Evolutionary conservation across 2,329 filamentous ascomycete species (phyloP).

Genomic region (Aspergillus sp.): DNA sequence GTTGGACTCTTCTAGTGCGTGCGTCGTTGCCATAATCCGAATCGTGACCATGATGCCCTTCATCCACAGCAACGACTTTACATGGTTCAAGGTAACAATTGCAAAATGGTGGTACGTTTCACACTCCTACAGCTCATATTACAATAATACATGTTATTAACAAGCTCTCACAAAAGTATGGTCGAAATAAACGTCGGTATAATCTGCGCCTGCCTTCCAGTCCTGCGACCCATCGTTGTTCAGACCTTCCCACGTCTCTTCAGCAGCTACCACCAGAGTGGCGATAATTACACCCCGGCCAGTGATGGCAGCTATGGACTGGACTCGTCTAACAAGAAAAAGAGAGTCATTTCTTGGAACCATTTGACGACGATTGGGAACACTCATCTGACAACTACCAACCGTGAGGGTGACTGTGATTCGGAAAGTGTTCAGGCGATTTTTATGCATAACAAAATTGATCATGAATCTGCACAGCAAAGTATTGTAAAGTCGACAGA

Average conservation of each 20-base stretch:
- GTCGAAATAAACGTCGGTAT: constrained; percentile 13
- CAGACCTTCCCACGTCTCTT: constrained; percentile 3
- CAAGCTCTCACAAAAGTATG: constrained; percentile 3
- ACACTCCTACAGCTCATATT: not conserved
- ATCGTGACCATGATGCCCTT: constrained; percentile 12
- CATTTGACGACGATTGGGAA: constrained; percentile 2
- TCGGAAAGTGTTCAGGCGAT: not conserved
- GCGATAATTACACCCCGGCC: not conserved
- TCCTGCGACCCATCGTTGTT: constrained; percentile 6
- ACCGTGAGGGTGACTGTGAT: not conserved
- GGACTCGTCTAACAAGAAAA: not conserved
- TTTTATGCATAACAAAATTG: not conserved
- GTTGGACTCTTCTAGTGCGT: constrained; percentile 1
- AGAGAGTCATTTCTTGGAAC: constrained; percentile 1
- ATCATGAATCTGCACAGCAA: not conserved
- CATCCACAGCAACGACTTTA: constrained; percentile 8
- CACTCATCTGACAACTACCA: not conserved
- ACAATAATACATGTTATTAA: not conserved
- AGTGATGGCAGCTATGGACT: constrained; percentile 3
- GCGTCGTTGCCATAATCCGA: constrained; percentile 9
- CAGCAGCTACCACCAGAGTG: not conserved
- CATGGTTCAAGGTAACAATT: constrained; percentile 9
- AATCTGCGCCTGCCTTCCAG: constrained; percentile 10
- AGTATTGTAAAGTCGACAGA: not conserved
- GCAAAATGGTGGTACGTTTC: constrained; percentile 11